phyloP scores from a whole-genome alignment of 2,329 filamentous ascomycete species.

The Nemania sp. region DNA sequence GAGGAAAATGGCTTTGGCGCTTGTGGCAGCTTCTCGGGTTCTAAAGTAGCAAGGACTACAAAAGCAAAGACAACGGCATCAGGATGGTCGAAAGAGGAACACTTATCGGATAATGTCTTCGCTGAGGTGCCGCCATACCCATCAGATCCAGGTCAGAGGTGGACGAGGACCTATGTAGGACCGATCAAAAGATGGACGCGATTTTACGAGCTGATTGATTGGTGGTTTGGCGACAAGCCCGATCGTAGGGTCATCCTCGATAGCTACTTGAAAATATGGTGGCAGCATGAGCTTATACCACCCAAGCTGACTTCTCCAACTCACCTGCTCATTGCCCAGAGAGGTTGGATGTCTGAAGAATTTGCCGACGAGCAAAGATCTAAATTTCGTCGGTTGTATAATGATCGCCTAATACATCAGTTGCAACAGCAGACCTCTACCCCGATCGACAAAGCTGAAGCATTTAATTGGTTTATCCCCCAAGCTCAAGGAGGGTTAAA shows the following conservation, averaged over 20 bases:
- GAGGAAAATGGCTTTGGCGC: neutral
- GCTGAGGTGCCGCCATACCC: constrained; percentile 38
- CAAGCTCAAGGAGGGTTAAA: constrained; percentile 28
- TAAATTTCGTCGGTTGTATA: constrained; percentile 33
- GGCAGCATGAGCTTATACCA: constrained; percentile 35
- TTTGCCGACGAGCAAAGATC: constrained; percentile 31
- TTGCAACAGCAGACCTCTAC: constrained; percentile 26
- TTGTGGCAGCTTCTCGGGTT: neutral
- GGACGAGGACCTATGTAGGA: constrained; percentile 40
- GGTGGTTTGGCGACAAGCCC: constrained; percentile 37
- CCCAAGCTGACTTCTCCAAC: constrained; percentile 32
- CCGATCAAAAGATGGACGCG: constrained; percentile 41
- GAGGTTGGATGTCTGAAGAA: constrained; percentile 34
- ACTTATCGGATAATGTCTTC: constrained; percentile 18
- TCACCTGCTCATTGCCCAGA: constrained; percentile 29
- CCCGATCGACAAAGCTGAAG: constrained; percentile 29
- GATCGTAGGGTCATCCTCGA: constrained; percentile 31
- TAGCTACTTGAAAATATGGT: constrained; percentile 36
- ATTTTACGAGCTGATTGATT: constrained; percentile 34
- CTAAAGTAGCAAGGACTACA: neutral
- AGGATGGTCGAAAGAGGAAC: constrained; percentile 24
- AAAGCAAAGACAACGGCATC: constrained; percentile 6
- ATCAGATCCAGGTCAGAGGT: constrained; percentile 38
- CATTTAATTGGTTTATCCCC: constrained; percentile 33
- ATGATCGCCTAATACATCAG: constrained; percentile 26